Base-by-base conservation (phyloP, 2,329 filamentous ascomycete species). In the Didymella keratinophila region DNA sequence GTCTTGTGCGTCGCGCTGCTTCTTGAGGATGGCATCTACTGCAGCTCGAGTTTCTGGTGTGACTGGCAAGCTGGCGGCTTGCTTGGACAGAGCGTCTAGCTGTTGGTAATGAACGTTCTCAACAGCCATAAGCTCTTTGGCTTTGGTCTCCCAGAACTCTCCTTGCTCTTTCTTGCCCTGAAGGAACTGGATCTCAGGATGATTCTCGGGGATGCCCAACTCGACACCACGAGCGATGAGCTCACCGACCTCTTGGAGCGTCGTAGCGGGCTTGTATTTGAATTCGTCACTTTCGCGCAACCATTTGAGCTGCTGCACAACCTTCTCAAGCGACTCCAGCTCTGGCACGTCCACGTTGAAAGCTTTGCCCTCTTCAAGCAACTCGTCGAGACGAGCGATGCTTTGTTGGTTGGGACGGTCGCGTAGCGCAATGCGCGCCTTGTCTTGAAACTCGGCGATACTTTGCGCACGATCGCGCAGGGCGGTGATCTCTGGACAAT, bases 261-360 rank as follows among this genome's bases (percentile, higher is more conserved):
- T 90, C 70, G 95, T 82, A 57, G 65, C 62, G 21, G 88, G 85
- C 37, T 87, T 81, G 43, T 83, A 86, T 50, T 87, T 85, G 70
- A 83, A 86, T 2, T 84, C 81, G 50, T 87, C 85, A 9, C 91
- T 93, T 67, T 90, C 88, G 61, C 93, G 87, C 61, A 92, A 90
- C 95, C 95, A 99, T 70, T 89, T 92, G 71, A 95, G 85, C 74
- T 96, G 91, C 63, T 93, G 91, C 10, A 97, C 83, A 12, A 94
- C 85, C 59, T 86, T 88, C 34, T 94, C 90, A 9, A 99, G 83
- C 57, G 86, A 85, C 54, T 96, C 93, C 25, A 97, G 85, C 76
- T 98, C 94, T 0, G 91, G 91, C 60, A 96, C 90, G 70, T 97
- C 93, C 52, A 97, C 89, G 70, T 96, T 96, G 73, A 96, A 97